Base-by-base conservation (phyloP, 129 eudicot species). In the Lactuca sativa region DNA sequence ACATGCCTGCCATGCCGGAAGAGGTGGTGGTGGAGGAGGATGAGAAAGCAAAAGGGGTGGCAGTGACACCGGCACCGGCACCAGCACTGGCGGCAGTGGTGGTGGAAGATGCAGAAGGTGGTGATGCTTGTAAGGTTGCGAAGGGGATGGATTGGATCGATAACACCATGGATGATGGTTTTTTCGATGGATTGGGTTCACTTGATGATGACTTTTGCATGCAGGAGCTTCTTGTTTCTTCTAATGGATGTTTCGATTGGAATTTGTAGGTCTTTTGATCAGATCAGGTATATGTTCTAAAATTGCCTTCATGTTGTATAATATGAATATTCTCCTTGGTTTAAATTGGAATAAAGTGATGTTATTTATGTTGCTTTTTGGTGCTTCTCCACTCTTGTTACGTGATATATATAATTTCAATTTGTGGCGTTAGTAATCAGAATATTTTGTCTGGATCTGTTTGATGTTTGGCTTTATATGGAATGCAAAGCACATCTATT, bases 1-100 rank as follows among this genome's bases (percentile, higher is more conserved):
- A 92, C 70, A 84, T 86, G 96, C 98, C 96, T 6, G 91, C 88
- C 9, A 74, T 92, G 67, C 67, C 71, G 62, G 78, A 43, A 38
- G 84, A 62, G n/a, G 52, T 47, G 52, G 52, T 36, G 67, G 51
- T n/a, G 32, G 73, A 6, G 66, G 82, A 75, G 18, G 84, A 69
- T 17, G 82, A 73, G 36, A 79, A 73, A 70, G 79, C 31, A n/a
- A 74, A 84, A 72, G 75, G 41, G 38, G 67, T 53, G 32, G 74
- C 2, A 41, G 62, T 7, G 64, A 21, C 37, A 25, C 30, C 30
- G 30, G 30, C 30, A 25, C 30, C 30, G 0, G 30, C 30, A 25
- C 30, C 30, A 25, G 30, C 2, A 41, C 69, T 10, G 64, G 33
- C 37, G 15, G 70, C 55, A 0, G 61, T 53, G 55, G 55, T 54